phyloP scores from a whole-genome alignment of 768 basidiomycete genomes.

The Filobasidium wieringae region DNA sequence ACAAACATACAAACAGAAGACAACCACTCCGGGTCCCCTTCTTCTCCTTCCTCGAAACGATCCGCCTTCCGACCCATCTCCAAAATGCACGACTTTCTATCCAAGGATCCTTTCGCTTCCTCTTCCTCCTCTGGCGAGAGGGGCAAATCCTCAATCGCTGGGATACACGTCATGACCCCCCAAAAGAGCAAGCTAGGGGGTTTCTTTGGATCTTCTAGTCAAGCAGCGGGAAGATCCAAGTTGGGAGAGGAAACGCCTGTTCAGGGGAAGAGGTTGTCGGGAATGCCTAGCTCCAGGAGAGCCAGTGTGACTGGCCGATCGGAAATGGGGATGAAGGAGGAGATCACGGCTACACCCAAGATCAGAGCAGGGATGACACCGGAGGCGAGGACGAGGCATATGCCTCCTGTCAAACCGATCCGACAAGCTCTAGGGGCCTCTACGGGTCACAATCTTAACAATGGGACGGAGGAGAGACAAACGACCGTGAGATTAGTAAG shows the following conservation, averaged over 20 bases:
- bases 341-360: constrained; percentile 7
- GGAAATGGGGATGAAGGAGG: background rate
- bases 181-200: constrained; percentile 1
- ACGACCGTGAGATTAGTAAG: background rate
- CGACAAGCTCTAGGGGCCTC: constrained; percentile 2
- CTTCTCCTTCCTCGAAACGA: constrained; percentile 5
- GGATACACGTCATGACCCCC: constrained; percentile 8
- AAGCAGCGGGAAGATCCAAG: background rate
- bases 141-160: background rate
- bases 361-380: constrained; percentile 29
- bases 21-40: background rate
- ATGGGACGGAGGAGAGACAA: background rate
- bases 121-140: background rate
- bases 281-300: background rate
- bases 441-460: background rate
- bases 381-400: constrained; percentile 24
- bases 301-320: background rate
- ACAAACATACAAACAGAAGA: no score
- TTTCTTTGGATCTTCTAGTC: background rate
- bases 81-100: constrained; percentile 6
- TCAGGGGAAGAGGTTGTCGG: background rate
- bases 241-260: background rate
- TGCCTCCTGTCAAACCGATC: constrained; percentile 11
- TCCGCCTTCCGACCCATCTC: constrained; percentile 9
- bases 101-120: background rate